A percentile compares a stretch with the other conserved stretches of the same genome.
phyloP scores from a whole-genome alignment of 2,329 filamentous ascomycete genomes.

The Claviceps sp. region DNA sequence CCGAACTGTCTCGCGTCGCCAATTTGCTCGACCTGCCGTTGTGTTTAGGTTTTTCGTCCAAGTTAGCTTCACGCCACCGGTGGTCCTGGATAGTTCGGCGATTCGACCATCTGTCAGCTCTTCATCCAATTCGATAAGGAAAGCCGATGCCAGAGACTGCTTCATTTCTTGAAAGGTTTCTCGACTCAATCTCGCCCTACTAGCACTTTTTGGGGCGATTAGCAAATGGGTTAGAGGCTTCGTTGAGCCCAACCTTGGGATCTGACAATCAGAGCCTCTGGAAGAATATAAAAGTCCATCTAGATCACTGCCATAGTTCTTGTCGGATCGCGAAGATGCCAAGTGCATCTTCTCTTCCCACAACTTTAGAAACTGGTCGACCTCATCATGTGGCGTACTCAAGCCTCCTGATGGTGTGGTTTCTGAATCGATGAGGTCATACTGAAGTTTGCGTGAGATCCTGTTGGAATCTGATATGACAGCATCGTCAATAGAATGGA shows the following conservation, averaged over 20 bases:
- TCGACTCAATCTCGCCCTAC: constrained; percentile 17
- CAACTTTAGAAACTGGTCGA: not conserved
- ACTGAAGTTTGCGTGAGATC: not conserved
- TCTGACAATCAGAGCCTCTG: not conserved
- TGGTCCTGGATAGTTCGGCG: constrained; percentile 39
- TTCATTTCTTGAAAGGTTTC: constrained; percentile 52
- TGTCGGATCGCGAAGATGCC: not conserved
- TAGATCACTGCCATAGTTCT: not conserved
- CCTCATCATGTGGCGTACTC: not conserved
- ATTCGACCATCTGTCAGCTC: constrained; percentile 50
- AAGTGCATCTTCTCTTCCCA: not conserved
- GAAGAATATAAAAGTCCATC: not conserved
- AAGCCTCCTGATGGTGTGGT: not conserved
- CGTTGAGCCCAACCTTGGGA: not conserved
- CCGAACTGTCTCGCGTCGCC: constrained; percentile 47
- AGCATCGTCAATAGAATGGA: not conserved
- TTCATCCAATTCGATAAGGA: constrained; percentile 56
- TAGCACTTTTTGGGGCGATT: not conserved
- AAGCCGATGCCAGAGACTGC: constrained; percentile 46
- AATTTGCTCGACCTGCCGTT: constrained; percentile 64
- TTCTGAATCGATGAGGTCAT: not conserved
- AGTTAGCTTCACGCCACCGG: constrained; percentile 56
- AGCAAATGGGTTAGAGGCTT: not conserved
- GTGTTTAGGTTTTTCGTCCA: constrained; percentile 73
- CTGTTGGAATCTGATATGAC: not conserved